These are phyloP conservation scores for Chrysanthemum lavandulifolium DNA, from an alignment of 129 eudicot genomes.

Conservation along the genomic window DNA sequence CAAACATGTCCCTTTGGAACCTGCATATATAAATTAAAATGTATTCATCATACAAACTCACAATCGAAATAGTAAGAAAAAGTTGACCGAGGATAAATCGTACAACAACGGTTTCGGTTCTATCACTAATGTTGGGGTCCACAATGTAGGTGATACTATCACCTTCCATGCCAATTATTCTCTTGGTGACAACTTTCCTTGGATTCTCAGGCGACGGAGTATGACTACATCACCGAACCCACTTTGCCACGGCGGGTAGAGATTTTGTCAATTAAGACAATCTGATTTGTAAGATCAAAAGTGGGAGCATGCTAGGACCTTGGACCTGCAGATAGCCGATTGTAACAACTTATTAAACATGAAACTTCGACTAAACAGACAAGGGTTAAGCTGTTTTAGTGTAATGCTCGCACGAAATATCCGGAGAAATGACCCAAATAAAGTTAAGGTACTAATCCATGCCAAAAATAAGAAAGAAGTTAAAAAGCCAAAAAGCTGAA, in stretches of 20 bases:
- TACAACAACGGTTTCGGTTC: conserved; percentile 55
- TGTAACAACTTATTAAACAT: conserved; percentile 1
- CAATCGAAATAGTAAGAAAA: conserved; percentile 1
- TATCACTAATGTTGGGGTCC: conserved; percentile 55
- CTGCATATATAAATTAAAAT: conserved; percentile 27
- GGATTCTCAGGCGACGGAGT: conserved; percentile 62
- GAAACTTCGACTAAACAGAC: neutral
- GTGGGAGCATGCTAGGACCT: conserved; percentile 98
- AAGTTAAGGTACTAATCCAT: no score
- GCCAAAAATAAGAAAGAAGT: no score
- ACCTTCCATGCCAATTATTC: conserved; percentile 61
- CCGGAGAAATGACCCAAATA: no score
- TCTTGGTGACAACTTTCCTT: conserved; percentile 47
- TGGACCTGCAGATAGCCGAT: conserved; percentile 39
- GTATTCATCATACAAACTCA: conserved; percentile 11
- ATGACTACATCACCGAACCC: conserved; percentile 53
- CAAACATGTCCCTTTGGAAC: conserved; percentile 74
- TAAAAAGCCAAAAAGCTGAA: no score
- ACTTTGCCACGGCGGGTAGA: conserved; percentile 53
- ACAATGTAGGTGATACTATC: conserved; percentile 50
- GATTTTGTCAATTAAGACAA: conserved; percentile 54
- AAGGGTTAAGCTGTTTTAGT: no score
- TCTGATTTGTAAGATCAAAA: conserved; percentile 41
- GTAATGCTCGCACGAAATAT: no score
- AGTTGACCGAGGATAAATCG: conserved; percentile 17